A percentile compares a stretch with the other conserved stretches of the same genome.
phyloP scores from a whole-genome alignment of 108 stramenopile species.

The Chaetoceros tenuissimus region DNA sequence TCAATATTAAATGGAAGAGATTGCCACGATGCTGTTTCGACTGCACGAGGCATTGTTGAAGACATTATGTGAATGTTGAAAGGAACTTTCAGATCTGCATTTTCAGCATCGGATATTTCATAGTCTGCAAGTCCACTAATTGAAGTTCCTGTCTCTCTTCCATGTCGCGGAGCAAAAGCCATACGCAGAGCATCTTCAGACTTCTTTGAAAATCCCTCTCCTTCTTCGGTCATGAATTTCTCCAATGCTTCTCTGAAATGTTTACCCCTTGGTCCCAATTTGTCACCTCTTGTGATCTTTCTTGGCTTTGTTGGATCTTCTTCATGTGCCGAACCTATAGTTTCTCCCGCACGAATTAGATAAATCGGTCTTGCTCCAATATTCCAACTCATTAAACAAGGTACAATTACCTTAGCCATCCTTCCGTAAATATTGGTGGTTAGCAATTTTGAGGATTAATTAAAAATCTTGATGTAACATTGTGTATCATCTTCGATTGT shows the following conservation, averaged over 20 bases:
- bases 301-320: background rate
- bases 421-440: constrained; percentile 58
- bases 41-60: constrained; percentile 81
- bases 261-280: constrained; percentile 45
- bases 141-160: constrained; percentile 54
- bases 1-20: constrained; percentile 32
- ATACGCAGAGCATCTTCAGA: constrained; percentile 29
- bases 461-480: constrained; percentile 42
- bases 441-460: constrained; percentile 20
- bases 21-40: constrained; percentile 65
- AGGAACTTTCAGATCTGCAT: constrained; percentile 28
- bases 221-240: constrained; percentile 54
- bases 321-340: constrained; percentile 10
- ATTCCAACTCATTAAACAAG: constrained; percentile 86
- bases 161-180: constrained; percentile 17
- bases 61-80: constrained; percentile 61
- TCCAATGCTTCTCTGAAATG: constrained; percentile 66
- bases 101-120: constrained; percentile 10
- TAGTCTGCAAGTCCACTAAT: constrained; percentile 42
- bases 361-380: constrained; percentile 84
- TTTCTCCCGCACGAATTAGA: constrained; percentile 78
- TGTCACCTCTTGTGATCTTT: constrained; percentile 39
- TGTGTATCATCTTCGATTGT: constrained; percentile 40
- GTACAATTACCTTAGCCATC: constrained; percentile 85
- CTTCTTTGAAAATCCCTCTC: constrained; percentile 46